Conservation (phyloP, 73 alveolate species). For the Paramecium bursaria region DNA sequence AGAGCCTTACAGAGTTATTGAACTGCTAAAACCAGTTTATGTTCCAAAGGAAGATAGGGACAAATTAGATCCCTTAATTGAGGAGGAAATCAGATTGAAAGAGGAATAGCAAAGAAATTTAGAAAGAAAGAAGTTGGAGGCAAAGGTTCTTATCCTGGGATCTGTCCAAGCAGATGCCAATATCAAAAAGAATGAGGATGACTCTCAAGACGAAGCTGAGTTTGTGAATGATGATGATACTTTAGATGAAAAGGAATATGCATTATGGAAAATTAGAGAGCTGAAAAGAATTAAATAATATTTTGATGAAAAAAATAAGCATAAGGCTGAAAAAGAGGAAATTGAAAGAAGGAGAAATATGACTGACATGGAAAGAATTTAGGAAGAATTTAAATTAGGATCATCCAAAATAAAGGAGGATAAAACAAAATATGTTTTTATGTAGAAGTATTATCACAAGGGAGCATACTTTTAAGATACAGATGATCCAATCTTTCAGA, state of each 20-base stretch:
- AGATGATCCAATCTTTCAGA: slow-evolving; percentile 83
- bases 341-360: slow-evolving; percentile 75
- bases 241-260: slow-evolving; percentile 90
- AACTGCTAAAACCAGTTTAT: slow-evolving; percentile 78
- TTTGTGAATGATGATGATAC: slow-evolving; percentile 88
- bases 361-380: slow-evolving; percentile 80
- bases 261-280: slow-evolving; percentile 97
- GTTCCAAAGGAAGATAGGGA: slow-evolving; percentile 78
- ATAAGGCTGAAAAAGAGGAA: slow-evolving; percentile 77
- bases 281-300: slow-evolving; percentile 92
- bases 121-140: slow-evolving; percentile 72
- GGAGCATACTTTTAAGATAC: slow-evolving; percentile 95
- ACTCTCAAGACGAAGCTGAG: slow-evolving; percentile 72
- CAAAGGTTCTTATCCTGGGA: slow-evolving; percentile 77
- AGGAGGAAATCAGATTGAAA: slow-evolving; percentile 67
- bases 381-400: slow-evolving; percentile 93
- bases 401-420: slow-evolving; percentile 90
- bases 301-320: slow-evolving; percentile 79
- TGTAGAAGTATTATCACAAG: slow-evolving; percentile 96
- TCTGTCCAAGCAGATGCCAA: slow-evolving; percentile 75
- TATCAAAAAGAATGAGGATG: slow-evolving; percentile 77
- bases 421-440: slow-evolving; percentile 82
- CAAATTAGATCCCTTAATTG: slow-evolving; percentile 35
- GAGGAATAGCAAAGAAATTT: slow-evolving; percentile 72
- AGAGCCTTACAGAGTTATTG: slow-evolving; percentile 64